Base-by-base conservation (phyloP, 2,329 filamentous ascomycete genomes). In the Colletotrichum kahawae region DNA sequence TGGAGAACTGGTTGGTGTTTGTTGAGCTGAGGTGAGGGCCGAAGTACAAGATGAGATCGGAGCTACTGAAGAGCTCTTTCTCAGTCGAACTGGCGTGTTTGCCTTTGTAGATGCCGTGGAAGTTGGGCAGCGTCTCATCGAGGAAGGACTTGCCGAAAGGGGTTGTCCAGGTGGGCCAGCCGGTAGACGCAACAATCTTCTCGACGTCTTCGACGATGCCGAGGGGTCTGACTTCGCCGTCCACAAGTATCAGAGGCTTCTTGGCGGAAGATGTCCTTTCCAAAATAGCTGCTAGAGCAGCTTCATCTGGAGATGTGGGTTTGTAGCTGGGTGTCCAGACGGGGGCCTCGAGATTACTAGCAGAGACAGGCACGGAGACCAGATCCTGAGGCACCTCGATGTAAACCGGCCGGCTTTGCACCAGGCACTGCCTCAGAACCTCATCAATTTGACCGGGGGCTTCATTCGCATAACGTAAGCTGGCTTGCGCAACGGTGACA, bases 301-400 rank as follows among this genome's bases (percentile, higher is more conserved):
- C 75, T 31, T 84, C 78, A 24, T 83, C 76, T 8, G 74, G 66
- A 5, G 75, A 34, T 16, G 75, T 76, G 5, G 68, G 67, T 9
- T 43, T 69, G 13, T 64, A 71, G 5, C 71, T 71, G 1, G 76
- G 78, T 24, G 79, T 73, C 21, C 73, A 77, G 38, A 83, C 77
- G 3, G 78, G 76, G 2, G 76, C 71, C n/a, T 79, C 76, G 2
- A 87, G 77, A n/a, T 79, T 78, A 9, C 79, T 79, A 7, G 80
- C 80, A 9, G 82, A 78, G 2, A 89, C 80, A 5, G 76, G 78
- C 1, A 79, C 82, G 8, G 79, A 79, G 7, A 90, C 88, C 81
- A 91, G 82, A 77, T 92, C 90, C 14, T 86, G 85, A 0, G 90
- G 90, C 6, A 92, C 78, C 76, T 90, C 87, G 24, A 92, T 86